Conservation (phyloP, 805 yeast genomes). For the Yarrowia deformans region DNA sequence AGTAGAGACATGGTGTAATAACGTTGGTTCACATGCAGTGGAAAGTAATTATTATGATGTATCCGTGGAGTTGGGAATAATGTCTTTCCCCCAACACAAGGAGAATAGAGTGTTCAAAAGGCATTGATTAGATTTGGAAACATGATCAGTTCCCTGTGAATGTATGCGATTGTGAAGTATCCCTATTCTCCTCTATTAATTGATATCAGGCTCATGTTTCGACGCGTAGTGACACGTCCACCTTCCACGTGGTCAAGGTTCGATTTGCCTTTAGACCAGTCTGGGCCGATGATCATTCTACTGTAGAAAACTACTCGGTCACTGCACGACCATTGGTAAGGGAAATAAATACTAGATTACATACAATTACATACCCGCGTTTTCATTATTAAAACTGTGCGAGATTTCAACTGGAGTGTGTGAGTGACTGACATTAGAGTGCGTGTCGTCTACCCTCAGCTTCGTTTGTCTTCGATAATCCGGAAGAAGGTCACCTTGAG, state of each 20-base stretch:
- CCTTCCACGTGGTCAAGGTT: neutral
- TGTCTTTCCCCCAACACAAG: neutral
- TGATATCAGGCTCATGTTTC: no score
- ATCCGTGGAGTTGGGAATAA: slow-evolving; percentile 1
- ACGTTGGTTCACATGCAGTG: slow-evolving; percentile 17
- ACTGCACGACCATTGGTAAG: neutral
- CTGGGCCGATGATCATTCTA: no score
- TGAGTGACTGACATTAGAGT: neutral
- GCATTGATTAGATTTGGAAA: neutral
- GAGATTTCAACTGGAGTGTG: neutral
- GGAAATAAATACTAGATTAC: slow-evolving; percentile 34
- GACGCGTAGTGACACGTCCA: slow-evolving; percentile 12
- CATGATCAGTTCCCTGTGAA: no score
- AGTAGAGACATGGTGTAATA: slow-evolving; percentile 37
- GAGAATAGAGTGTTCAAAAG: no score
- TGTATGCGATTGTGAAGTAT: no score
- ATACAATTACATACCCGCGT: slow-evolving; percentile 33
- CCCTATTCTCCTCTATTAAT: no score
- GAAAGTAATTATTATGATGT: neutral
- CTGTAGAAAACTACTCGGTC: no score
- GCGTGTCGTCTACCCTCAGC: slow-evolving; percentile 11
- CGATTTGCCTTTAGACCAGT: neutral
- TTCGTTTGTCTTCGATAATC: slow-evolving; percentile 31
- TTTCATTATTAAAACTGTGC: slow-evolving; percentile 12
- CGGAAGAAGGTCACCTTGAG: slow-evolving; percentile 46